These are phyloP conservation scores for Proliferodiscus dingleyae DNA, from an alignment of 2,329 filamentous ascomycete species.

Conservation along the genomic window DNA sequence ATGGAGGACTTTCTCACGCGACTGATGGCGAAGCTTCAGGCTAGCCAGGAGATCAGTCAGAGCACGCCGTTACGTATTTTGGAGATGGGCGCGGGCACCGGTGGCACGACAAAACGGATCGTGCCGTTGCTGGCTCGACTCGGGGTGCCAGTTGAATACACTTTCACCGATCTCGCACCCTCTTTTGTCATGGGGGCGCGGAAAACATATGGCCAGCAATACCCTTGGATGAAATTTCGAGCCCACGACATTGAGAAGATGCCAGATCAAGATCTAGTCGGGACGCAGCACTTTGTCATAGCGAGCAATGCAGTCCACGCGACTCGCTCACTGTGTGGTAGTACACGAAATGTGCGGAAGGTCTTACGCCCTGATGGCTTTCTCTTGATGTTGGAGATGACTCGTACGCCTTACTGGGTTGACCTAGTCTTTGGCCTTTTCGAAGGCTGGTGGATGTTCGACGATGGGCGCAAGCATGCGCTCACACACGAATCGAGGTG, in stretches of 20 bases:
- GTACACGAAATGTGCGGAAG: neutral
- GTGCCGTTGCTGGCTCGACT: neutral
- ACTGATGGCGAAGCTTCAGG: neutral
- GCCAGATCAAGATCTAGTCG: neutral
- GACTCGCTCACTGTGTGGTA: neutral
- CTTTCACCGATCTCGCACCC: neutral
- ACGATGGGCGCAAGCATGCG: neutral
- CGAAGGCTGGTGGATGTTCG: neutral
- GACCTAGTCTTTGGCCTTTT: neutral
- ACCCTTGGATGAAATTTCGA: neutral
- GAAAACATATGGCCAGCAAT: neutral
- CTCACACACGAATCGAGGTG: neutral
- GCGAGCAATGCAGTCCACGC: neutral
- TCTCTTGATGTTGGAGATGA: neutral
- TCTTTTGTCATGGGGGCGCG: neutral
- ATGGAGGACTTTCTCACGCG: neutral
- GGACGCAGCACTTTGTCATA: neutral
- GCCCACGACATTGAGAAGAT: neutral
- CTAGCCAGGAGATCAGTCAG: neutral
- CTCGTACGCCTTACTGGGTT: neutral
- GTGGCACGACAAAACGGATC: neutral
- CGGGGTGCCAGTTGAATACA: neutral
- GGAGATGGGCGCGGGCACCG: neutral
- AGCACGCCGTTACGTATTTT: too few relatives aligned
- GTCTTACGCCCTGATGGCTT: neutral